Evolutionary conservation across 1,284 basidiomycete genomes (phyloP).

Genomic region (Rhodotorula sp.): DNA sequence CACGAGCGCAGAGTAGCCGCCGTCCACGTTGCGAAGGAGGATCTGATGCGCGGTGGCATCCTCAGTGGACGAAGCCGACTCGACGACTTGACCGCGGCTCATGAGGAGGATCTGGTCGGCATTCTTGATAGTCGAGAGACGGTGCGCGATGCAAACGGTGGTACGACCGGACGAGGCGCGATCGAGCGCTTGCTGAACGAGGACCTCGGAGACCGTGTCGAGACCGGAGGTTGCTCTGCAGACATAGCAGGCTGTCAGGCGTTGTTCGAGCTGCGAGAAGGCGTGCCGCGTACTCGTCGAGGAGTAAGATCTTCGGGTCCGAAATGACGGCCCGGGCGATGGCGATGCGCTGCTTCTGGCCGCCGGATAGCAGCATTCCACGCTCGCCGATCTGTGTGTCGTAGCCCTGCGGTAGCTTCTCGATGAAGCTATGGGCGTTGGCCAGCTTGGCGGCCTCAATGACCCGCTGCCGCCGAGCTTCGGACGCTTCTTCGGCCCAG

Average conservation of each 20-base stretch:
- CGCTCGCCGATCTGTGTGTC: constrained; percentile 91
- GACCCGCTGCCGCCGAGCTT: constrained; percentile 75
- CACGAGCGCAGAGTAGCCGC: constrained; percentile 52
- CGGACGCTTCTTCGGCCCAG: constrained; percentile 68
- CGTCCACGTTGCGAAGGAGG: constrained; percentile 46
- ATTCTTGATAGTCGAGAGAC: constrained; percentile 51
- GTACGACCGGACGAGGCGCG: constrained; percentile 71
- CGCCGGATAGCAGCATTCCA: constrained; percentile 85
- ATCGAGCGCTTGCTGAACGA: constrained; percentile 94
- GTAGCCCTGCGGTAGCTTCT: constrained; percentile 79
- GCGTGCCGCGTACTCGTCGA: constrained; percentile 58
- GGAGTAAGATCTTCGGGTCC: constrained; percentile 76
- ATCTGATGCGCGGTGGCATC: constrained; percentile 44
- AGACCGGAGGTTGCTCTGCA: constrained; percentile 44
- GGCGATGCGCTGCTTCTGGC: constrained; percentile 71
- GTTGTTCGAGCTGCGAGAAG: too few relatives aligned
- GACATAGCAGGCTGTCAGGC: too few relatives aligned
- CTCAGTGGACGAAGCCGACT: constrained; percentile 46
- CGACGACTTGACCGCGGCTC: constrained; percentile 51
- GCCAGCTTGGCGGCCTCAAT: constrained; percentile 85
- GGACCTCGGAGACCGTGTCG: constrained; percentile 63
- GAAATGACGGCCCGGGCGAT: constrained; percentile 79
- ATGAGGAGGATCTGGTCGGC: constrained; percentile 54
- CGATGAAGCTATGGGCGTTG: constrained; percentile 88
- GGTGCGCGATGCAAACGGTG: constrained; percentile 55